Percentiles rank a stretch among this genome's conserved stretches.
Evolutionary conservation across 495 filamentous ascomycete genomes (phyloP).

Genomic region (Hypoxylon cercidicola): DNA sequence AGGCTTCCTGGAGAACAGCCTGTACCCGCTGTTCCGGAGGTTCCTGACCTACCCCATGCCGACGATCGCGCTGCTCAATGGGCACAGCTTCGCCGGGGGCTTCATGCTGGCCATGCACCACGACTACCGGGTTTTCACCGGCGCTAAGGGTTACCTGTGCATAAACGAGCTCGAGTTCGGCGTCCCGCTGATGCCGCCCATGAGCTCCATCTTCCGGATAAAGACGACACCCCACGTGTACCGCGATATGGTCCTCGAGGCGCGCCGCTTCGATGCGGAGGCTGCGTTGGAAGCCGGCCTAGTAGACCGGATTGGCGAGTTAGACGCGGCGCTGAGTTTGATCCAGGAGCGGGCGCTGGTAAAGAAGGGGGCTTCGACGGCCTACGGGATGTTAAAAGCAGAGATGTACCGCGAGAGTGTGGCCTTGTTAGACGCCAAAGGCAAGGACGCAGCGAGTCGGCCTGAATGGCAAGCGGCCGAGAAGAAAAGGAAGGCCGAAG

Average conservation of each 20-base stretch:
- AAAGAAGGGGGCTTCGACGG: conserved; percentile 67
- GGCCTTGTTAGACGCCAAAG: conserved; percentile 59
- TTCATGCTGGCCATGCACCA: conserved; percentile 86
- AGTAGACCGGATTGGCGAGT: conserved; percentile 72
- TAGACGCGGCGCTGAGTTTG: conserved; percentile 67
- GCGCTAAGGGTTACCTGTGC: conserved; percentile 73
- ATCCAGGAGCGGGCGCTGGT: conserved; percentile 65
- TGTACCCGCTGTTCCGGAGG: conserved; percentile 69
- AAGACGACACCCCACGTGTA: conserved; percentile 69
- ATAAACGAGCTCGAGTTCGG: conserved; percentile 84
- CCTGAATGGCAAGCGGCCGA: conserved; percentile 45
- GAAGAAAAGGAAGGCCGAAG: conserved; percentile 57
- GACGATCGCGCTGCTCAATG: conserved; percentile 79
- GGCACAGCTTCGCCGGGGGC: conserved; percentile 84
- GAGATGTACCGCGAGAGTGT: conserved; percentile 77
- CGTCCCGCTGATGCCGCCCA: conserved; percentile 73
- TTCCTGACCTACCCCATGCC: conserved; percentile 83
- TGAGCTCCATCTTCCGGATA: conserved; percentile 77
- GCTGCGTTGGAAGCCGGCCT: conserved; percentile 71
- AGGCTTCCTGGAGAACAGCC: conserved; percentile 63
- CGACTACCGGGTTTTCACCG: conserved; percentile 82
- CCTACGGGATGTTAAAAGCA: conserved; percentile 74
- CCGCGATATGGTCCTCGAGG: conserved; percentile 70
- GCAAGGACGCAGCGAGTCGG: conserved; percentile 15
- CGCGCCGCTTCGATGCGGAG: conserved; percentile 68